These are phyloP conservation scores for Kazachstania taianensis DNA, from an alignment of 805 yeast genomes.

Conservation along the genomic window DNA sequence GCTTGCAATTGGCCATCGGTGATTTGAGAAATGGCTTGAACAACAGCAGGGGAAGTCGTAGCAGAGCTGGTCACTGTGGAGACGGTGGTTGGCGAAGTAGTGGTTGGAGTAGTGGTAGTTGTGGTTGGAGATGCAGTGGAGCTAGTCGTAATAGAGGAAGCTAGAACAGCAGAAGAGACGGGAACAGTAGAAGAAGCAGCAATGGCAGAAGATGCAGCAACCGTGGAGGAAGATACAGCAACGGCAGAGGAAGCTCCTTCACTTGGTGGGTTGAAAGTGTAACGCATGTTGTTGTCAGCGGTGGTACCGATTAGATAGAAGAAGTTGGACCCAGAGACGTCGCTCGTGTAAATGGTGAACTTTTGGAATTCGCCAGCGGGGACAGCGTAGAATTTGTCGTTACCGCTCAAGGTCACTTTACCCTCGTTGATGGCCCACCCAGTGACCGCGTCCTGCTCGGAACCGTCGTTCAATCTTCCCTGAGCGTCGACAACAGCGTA, in stretches of 20 bases:
- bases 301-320: conserved; percentile 9
- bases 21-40: no score
- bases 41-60: no score
- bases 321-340: conserved; percentile 16
- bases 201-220: conserved; percentile 16
- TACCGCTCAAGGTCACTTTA: conserved; percentile 29
- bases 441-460: conserved; percentile 19
- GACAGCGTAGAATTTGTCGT: conserved; percentile 31
- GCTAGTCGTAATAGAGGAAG: no score
- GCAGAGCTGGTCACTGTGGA: no score
- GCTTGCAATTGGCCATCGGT: no score
- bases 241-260: conserved; percentile 8
- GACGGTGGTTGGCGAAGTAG: no score
- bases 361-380: conserved; percentile 25
- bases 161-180: no score
- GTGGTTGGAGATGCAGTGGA: no score
- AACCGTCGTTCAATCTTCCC: conserved; percentile 13
- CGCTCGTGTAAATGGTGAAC: conserved; percentile 21
- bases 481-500: conserved; percentile 23
- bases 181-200: no score
- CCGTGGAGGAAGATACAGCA: conserved; percentile 2
- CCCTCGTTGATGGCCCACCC: conserved; percentile 34
- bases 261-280: conserved; percentile 13
- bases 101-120: no score
- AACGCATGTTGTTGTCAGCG: conserved; percentile 5